Evolutionary conservation across 352 stramenopile species (phyloP).

Genomic region (Phytopythium chamaehyphon): DNA sequence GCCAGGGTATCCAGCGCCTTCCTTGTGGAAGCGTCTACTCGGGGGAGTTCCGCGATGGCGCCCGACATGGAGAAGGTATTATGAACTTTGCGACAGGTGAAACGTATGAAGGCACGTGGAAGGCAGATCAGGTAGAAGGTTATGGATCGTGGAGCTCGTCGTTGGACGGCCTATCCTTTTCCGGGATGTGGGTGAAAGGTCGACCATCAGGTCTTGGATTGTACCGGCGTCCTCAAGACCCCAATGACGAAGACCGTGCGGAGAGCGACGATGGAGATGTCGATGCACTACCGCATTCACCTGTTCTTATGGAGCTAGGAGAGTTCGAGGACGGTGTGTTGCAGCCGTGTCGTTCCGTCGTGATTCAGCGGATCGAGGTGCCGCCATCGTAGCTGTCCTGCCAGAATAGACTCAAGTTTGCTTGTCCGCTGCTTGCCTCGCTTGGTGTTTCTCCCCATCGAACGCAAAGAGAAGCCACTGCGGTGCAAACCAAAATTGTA

Average conservation of each 20-base stretch:
- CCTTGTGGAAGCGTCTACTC: conserved; percentile 53
- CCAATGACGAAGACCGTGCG: conserved; percentile 1
- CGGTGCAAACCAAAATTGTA: conserved; percentile 54
- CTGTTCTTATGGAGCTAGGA: conserved; percentile 21
- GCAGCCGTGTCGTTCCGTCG: conserved; percentile 36
- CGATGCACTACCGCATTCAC: conserved; percentile 4
- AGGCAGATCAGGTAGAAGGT: conserved; percentile 37
- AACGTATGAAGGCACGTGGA: conserved; percentile 68
- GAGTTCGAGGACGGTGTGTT: conserved; percentile 44
- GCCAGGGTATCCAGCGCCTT: conserved; percentile 45
- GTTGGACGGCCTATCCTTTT: conserved; percentile 31
- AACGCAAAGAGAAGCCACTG: conserved; percentile 1
- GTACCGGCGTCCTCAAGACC: conserved; percentile 26
- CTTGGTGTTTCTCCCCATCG: neutral
- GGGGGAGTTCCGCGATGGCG: conserved; percentile 39
- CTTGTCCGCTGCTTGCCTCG: no score
- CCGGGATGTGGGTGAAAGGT: conserved; percentile 55
- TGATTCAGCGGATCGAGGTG: conserved; percentile 30
- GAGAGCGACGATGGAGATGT: conserved; percentile 20
- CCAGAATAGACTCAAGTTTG: neutral
- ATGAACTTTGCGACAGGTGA: conserved; percentile 54
- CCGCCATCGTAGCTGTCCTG: conserved; percentile 24
- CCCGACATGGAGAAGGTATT: conserved; percentile 51
- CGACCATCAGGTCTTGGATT: conserved; percentile 48
- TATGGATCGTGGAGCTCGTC: conserved; percentile 58